phyloP scores from a whole-genome alignment of 176 grass and related monocot species.

The Triticum dicoccoides region DNA sequence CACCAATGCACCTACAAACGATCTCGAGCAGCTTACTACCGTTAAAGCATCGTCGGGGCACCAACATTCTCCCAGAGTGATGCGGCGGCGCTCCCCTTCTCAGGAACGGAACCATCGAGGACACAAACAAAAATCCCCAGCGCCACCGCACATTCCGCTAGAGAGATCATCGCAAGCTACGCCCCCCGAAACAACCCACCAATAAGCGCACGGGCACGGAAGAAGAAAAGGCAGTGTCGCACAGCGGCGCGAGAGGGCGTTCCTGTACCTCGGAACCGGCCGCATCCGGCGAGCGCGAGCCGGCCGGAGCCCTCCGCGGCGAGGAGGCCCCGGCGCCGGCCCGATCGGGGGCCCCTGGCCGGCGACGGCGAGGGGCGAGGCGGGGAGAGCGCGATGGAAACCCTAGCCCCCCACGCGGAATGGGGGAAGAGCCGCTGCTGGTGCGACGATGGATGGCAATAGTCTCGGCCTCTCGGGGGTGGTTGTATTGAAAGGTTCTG shows the following conservation, averaged over 20 bases:
- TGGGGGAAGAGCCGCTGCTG: background rate
- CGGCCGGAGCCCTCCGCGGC: background rate
- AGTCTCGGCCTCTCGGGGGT: background rate
- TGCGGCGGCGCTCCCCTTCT: too few species aligned
- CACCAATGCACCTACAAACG: background rate
- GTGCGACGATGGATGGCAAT: background rate
- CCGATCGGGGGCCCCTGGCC: background rate
- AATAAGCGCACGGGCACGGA: background rate
- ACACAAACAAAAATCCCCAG: too few species aligned
- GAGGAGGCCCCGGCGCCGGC: background rate
- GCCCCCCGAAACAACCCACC: background rate
- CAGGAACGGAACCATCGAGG: too few species aligned
- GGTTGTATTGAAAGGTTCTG: background rate
- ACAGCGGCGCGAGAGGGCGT: background rate
- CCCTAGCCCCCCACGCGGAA: conserved; percentile 21
- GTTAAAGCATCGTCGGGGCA: too few species aligned
- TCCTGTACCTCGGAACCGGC: conserved; percentile 19
- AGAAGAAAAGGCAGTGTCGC: too few species aligned
- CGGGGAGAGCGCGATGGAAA: conserved; percentile 26
- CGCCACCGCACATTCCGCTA: too few species aligned
- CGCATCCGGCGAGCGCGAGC: background rate
- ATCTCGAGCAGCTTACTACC: too few species aligned
- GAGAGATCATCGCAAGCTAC: too few species aligned
- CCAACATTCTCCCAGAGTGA: too few species aligned
- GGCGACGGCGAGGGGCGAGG: background rate